phyloP scores from a whole-genome alignment of 2,329 filamentous ascomycete species.

The Lasiodiplodia sp. region DNA sequence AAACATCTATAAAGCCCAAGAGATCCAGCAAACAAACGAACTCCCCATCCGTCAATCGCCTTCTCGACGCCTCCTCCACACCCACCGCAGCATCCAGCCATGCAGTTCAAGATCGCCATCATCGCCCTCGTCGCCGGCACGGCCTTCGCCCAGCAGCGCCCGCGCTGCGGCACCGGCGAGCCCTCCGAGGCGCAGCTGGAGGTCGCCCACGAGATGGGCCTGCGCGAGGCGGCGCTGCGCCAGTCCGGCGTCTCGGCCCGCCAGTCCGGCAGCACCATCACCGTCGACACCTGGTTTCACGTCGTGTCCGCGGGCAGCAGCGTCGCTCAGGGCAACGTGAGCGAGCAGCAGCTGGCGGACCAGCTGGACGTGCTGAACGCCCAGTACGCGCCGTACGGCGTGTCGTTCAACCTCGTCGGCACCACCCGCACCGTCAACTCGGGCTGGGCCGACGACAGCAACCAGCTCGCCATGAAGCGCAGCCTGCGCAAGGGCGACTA shows the following conservation, averaged over 20 bases:
- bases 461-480: slow-evolving; percentile 58
- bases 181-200: not conserved
- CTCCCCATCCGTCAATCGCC: not conserved
- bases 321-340: slow-evolving; percentile 31
- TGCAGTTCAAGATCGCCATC: slow-evolving; percentile 7
- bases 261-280: slow-evolving; percentile 31
- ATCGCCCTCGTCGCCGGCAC: not conserved
- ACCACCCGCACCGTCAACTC: slow-evolving; percentile 61
- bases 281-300: slow-evolving; percentile 45
- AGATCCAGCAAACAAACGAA: not conserved
- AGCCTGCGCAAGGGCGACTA: slow-evolving; percentile 63
- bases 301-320: slow-evolving; percentile 38
- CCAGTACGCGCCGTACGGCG: slow-evolving; percentile 58
- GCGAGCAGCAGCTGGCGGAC: slow-evolving; percentile 37
- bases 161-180: not conserved
- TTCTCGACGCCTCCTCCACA: not conserved
- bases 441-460: slow-evolving; percentile 60
- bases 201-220: slow-evolving; percentile 3
- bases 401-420: slow-evolving; percentile 59
- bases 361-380: slow-evolving; percentile 52
- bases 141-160: not conserved
- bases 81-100: not conserved
- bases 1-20: not conserved
- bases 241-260: not conserved
- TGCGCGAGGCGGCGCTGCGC: not conserved